phyloP scores from a whole-genome alignment of 129 eudicot genomes.

The Tagetes erecta region DNA sequence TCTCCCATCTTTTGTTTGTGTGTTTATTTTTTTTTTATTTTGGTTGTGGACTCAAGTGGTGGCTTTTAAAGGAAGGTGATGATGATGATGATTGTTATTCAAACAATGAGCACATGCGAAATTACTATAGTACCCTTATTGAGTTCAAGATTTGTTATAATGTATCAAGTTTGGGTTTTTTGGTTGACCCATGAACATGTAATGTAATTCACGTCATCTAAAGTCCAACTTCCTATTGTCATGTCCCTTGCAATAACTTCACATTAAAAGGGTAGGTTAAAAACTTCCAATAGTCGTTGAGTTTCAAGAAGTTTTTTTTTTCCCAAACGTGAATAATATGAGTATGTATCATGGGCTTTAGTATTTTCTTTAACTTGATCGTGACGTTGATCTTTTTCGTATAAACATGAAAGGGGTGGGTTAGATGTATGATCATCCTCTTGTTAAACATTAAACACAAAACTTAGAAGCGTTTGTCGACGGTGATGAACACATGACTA shows the following conservation, averaged over 20 bases:
- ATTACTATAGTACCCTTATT: constrained; percentile 23
- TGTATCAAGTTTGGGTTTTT: constrained; percentile 5
- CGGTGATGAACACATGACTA: no score
- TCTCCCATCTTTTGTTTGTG: constrained; percentile 9
- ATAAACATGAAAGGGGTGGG: no score
- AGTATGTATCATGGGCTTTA: no score
- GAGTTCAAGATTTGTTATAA: constrained; percentile 2
- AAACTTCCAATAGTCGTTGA: neutral
- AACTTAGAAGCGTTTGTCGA: no score
- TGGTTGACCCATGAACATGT: constrained; percentile 1
- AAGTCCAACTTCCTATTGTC: neutral
- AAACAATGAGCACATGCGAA: neutral
- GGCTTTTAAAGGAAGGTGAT: constrained; percentile 14
- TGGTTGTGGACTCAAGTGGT: neutral
- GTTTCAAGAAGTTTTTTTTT: no score
- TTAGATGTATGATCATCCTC: no score
- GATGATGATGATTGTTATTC: neutral
- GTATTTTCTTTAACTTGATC: no score
- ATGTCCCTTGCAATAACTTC: neutral
- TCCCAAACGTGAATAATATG: no score
- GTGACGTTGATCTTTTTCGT: no score
- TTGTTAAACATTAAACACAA: no score
- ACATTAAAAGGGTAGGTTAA: neutral
- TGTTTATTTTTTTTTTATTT: neutral
- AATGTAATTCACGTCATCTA: constrained; percentile 5